Evolutionary conservation across 2,329 filamentous ascomycete genomes (phyloP), one percentile per base, ranked within the genome.

Genomic region (Orbilia oligospora): DNA sequence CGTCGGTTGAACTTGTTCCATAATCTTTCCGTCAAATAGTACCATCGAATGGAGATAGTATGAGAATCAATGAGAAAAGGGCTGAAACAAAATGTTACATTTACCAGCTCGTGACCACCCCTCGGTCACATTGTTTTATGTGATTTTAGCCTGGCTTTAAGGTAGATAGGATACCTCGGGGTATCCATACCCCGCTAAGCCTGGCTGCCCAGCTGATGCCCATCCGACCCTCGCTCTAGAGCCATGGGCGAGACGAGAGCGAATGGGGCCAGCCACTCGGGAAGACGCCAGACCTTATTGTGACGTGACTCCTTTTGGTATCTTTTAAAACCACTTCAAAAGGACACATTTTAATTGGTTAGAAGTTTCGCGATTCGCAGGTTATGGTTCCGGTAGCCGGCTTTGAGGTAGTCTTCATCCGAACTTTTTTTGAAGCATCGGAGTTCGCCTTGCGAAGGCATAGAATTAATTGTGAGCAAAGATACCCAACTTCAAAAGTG

Each of bases 211-310:
- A 61, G 56, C 56, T 61, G 56, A 44, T 61, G 36, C 24, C n/a
- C 44, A 61, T 61, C 56, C 18, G 56, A 61, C 36, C 55, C 55
- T 61, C 18, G 55, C 36, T 41, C 20, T 61, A 8, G 46, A 65
- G 69, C 56, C 58, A 66, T 72, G 61, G 61, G 56, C 22, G 49
- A 72, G 49, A 65, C 58, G 61, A 71, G 46, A 76, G 36, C 53
- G 48, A 66, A 53, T 38, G 53, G 46, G 66, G 66, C 12, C 67
- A 71, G 73, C 73, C 73, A 78, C 75, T 68, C 75, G 75, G 56
- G 22, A 49, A 49, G 49, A 56, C 75, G 75, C 75, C 68, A 78
- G 68, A 69, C 68, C 68, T 78, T 78, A 78, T 78, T 78, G 68
- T 78, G 68, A 78, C 75, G 55, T 78, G 68, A 78, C 61, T 63